Conservation (phyloP, 345 rosid species). For the Acer saccharum region DNA sequence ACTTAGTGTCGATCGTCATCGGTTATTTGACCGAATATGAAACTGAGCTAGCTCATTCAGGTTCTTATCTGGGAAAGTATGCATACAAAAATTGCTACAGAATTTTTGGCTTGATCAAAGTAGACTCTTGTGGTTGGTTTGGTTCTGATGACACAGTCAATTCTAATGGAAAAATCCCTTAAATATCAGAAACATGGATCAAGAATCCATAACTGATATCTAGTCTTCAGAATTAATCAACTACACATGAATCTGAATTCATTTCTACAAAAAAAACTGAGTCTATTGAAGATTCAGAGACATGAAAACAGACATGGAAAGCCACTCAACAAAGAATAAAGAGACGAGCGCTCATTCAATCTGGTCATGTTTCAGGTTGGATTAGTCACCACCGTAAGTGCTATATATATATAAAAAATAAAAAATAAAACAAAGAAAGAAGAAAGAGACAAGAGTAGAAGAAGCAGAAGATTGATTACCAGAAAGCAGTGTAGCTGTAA, state of each 20-base stretch:
- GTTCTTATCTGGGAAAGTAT: background rate
- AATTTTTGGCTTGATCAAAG: background rate
- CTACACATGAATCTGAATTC: background rate
- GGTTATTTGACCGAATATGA: background rate
- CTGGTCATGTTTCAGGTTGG: too few relatives aligned
- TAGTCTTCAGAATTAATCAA: background rate
- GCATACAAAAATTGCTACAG: background rate
- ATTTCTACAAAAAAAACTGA: background rate
- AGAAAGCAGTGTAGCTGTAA: slow-evolving; percentile 88
- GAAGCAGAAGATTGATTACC: slow-evolving; percentile 40
- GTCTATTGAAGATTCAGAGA: background rate
- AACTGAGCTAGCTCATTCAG: slow-evolving; percentile 1
- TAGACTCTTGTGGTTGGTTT: background rate
- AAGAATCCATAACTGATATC: background rate
- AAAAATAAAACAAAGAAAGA: background rate
- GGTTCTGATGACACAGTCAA: background rate
- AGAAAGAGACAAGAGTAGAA: background rate
- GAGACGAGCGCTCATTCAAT: too few relatives aligned
- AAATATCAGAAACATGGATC: background rate
- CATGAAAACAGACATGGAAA: background rate
- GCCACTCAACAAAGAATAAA: too few relatives aligned
- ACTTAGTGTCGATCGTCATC: background rate
- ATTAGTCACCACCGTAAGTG: too few relatives aligned
- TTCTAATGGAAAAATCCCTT: background rate
- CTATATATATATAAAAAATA: too few relatives aligned